Evolutionary conservation across 2,329 filamentous ascomycete species (phyloP).

Genomic region (Metarhizium anisopliae): DNA sequence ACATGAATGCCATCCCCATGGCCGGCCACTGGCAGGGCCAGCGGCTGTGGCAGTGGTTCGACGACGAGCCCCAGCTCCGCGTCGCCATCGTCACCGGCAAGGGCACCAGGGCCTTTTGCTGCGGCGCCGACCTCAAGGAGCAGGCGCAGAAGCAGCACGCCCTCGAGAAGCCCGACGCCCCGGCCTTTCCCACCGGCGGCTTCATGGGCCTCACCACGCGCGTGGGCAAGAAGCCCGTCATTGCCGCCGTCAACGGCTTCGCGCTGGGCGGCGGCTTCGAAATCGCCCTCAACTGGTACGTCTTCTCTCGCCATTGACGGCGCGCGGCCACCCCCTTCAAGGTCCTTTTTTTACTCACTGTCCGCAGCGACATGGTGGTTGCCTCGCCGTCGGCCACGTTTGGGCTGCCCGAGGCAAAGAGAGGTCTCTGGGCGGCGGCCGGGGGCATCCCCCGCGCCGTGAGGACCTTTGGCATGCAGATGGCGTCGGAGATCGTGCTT

Average conservation of each 20-base stretch:
- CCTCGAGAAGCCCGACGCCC: conserved; percentile 6
- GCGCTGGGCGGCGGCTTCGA: conserved; percentile 50
- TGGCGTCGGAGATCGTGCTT: conserved; percentile 40
- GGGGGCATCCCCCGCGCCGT: conserved; percentile 43
- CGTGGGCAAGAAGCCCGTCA: conserved; percentile 50
- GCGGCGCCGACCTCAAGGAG: conserved; percentile 46
- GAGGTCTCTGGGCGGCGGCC: conserved; percentile 44
- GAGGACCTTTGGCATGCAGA: conserved; percentile 33
- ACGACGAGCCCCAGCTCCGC: conserved; percentile 36
- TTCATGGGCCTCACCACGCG: conserved; percentile 42
- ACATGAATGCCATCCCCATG: conserved; percentile 36
- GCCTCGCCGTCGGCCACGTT: conserved; percentile 42
- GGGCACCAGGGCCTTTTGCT: conserved; percentile 43
- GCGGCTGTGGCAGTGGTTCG: conserved; percentile 43
- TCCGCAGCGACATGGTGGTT: conserved; percentile 40
- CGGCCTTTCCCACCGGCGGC: conserved; percentile 29
- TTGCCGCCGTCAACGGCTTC: conserved; percentile 50
- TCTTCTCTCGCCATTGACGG: not conserved
- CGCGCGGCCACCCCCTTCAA: too few relatives aligned
- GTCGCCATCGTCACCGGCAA: conserved; percentile 42
- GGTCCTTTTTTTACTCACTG: not conserved
- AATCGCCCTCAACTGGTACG: conserved; percentile 44
- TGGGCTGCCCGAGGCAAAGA: conserved; percentile 42
- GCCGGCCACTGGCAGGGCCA: conserved; percentile 39
- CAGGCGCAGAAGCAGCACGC: conserved; percentile 19